Conservation (phyloP, 805 yeast genomes). For the Metschnikowia drakensbergensis region DNA sequence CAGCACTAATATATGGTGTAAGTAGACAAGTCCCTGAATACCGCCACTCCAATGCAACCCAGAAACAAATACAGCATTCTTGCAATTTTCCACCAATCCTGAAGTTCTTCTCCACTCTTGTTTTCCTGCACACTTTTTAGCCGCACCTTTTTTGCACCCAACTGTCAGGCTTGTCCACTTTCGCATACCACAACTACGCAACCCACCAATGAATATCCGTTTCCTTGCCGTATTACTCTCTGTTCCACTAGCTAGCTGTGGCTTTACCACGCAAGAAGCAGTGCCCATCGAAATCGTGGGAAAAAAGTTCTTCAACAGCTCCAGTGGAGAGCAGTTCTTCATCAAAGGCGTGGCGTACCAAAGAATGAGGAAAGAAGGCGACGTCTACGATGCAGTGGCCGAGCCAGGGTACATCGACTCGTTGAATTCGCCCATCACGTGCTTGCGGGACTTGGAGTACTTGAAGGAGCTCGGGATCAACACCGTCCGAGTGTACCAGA, state of each 20-base stretch:
- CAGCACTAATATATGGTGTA: no score
- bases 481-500: constrained; percentile 79
- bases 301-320: constrained; percentile 70
- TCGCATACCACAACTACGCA: not conserved
- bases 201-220: not conserved
- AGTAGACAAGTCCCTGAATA: no score
- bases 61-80: no score
- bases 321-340: constrained; percentile 77
- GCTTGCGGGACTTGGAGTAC: constrained; percentile 81
- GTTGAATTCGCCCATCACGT: constrained; percentile 60
- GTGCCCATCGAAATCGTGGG: constrained; percentile 57
- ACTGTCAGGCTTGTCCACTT: not conserved
- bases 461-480: constrained; percentile 66
- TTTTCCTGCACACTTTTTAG: not conserved
- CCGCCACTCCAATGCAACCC: no score
- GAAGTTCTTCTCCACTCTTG: not conserved
- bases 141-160: constrained; percentile 11
- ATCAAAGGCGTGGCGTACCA: constrained; percentile 89
- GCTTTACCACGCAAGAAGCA: constrained; percentile 10
- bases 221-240: not conserved
- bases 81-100: not conserved
- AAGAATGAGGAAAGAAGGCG: constrained; percentile 51
- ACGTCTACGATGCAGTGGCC: constrained; percentile 19
- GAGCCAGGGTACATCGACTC: constrained; percentile 60
- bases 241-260: not conserved